Evolutionary conservation across 805 yeast species (phyloP).

Genomic region (Saturnispora mendoncae): DNA sequence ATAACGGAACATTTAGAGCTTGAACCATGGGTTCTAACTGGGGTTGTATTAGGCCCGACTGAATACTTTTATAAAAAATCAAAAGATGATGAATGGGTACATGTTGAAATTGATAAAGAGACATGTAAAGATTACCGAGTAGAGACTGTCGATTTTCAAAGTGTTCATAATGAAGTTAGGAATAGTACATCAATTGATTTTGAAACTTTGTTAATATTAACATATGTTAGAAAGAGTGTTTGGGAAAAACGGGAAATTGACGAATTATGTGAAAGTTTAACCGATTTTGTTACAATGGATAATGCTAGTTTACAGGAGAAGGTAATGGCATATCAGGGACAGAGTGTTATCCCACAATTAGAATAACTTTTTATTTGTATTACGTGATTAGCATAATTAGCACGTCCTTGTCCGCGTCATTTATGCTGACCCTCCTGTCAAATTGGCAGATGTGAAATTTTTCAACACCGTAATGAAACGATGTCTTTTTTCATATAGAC

Average conservation of each 20-base stretch:
- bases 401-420: not conserved
- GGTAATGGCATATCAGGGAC: not conserved
- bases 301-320: slow-evolving; percentile 17
- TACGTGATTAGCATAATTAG: not conserved
- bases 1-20: slow-evolving; percentile 12
- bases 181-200: slow-evolving; percentile 20
- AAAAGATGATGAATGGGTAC: slow-evolving; percentile 23
- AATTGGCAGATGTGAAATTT: not conserved
- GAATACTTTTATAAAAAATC: slow-evolving; percentile 25
- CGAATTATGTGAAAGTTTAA: slow-evolving; percentile 21
- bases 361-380: not conserved
- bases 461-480: not conserved
- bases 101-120: slow-evolving; percentile 24
- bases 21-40: slow-evolving; percentile 34
- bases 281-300: slow-evolving; percentile 28
- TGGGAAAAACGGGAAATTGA: slow-evolving; percentile 12
- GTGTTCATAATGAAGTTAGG: slow-evolving; percentile 19
- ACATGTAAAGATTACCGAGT: slow-evolving; percentile 21
- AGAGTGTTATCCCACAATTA: not conserved
- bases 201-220: slow-evolving; percentile 27
- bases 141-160: slow-evolving; percentile 19
- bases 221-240: slow-evolving; percentile 27
- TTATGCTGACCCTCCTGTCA: not conserved
- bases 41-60: slow-evolving; percentile 28
- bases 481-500: not conserved